Conservation (phyloP, 352 stramenopile genomes). For the Phytophthora pinifolia region DNA sequence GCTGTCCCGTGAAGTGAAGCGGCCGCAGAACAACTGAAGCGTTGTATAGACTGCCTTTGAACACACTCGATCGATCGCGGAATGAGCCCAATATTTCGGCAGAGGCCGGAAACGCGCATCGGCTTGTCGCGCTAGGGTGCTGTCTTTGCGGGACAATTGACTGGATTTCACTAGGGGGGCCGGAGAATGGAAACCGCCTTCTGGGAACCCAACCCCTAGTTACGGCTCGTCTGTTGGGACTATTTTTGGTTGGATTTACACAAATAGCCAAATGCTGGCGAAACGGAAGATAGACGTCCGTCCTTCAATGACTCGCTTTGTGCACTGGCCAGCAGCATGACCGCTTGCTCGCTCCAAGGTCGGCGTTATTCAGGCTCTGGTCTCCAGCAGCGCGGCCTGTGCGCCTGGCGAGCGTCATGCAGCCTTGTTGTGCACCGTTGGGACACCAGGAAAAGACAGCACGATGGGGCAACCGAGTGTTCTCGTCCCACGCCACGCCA, state of each 20-base stretch:
- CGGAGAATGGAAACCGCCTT: constrained; percentile 8
- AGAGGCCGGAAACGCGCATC: constrained; percentile 6
- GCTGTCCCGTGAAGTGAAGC: background rate
- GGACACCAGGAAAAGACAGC: constrained; percentile 16
- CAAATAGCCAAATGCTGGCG: constrained; percentile 7
- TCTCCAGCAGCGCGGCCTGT: too few species aligned
- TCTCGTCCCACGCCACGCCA: constrained; percentile 4
- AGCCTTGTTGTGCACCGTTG: constrained; percentile 3
- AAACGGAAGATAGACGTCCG: too few species aligned
- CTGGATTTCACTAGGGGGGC: background rate
- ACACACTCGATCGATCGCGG: constrained; percentile 30
- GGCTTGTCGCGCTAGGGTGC: constrained; percentile 18
- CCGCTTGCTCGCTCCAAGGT: too few species aligned
- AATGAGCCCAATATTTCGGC: constrained; percentile 28
- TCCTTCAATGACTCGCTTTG: too few species aligned
- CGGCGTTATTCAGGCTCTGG: background rate
- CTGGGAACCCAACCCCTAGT: constrained; percentile 8
- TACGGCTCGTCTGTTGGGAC: constrained; percentile 1
- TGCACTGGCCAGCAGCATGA: too few species aligned
- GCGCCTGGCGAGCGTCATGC: too few species aligned
- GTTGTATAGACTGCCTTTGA: too few species aligned
- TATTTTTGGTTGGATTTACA: constrained; percentile 22
- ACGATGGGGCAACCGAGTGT: constrained; percentile 20
- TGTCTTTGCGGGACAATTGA: constrained; percentile 14
- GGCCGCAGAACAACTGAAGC: constrained; percentile 13